A percentile compares a stretch with the other conserved stretches of the same genome.
Evolutionary conservation across 2,329 filamentous ascomycete species (phyloP).

Genomic region (Paracoccidioides lutzii): DNA sequence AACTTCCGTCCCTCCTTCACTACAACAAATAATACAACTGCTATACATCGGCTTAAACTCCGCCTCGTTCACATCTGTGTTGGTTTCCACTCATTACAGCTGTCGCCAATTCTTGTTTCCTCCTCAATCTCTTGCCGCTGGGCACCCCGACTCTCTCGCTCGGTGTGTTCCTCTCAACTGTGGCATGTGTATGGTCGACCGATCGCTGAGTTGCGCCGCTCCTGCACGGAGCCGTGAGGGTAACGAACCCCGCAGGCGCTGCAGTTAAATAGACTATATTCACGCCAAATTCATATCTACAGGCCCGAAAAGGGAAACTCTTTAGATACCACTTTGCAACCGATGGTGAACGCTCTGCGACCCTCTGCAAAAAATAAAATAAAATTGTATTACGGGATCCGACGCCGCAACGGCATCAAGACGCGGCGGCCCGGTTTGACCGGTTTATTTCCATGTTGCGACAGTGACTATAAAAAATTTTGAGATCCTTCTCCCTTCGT

Average conservation of each 20-base stretch:
- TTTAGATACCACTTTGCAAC: not conserved
- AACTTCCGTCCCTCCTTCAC: not conserved
- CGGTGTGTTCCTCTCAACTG: not conserved
- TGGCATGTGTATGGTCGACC: conserved; percentile 16
- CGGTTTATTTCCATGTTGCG: conserved; percentile 28
- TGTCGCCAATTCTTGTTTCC: not conserved
- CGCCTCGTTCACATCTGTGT: not conserved
- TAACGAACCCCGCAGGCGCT: conserved; percentile 15
- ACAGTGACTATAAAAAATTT: conserved; percentile 28
- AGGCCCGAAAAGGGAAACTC: not conserved
- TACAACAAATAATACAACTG: no score
- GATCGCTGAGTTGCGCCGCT: conserved; percentile 16
- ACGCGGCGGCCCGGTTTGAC: conserved; percentile 16
- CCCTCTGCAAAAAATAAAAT: not conserved
- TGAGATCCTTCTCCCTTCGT: conserved; percentile 25
- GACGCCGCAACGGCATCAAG: not conserved
- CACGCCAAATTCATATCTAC: not conserved
- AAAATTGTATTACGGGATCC: not conserved
- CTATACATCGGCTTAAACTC: no score
- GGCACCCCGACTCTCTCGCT: conserved; percentile 1
- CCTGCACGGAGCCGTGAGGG: conserved; percentile 18
- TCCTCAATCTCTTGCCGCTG: not conserved
- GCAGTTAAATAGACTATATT: conserved; percentile 18
- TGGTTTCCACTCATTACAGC: not conserved
- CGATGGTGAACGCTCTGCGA: not conserved